Evolutionary conservation across 2,329 filamentous ascomycete species (phyloP).

Genomic region (Penicillium sp.): DNA sequence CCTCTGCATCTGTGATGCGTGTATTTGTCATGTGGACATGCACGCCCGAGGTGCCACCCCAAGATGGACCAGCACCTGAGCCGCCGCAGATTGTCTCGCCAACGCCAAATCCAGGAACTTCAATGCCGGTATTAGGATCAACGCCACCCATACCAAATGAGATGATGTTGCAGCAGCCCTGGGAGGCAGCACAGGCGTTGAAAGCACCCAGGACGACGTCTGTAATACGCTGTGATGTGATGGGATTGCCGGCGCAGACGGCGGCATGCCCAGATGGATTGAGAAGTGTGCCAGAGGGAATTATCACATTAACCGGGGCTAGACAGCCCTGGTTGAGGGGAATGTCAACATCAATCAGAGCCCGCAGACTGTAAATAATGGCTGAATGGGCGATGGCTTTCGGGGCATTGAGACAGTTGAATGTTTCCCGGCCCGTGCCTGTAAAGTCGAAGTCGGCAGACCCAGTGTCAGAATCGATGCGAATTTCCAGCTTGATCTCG

Average conservation of each 20-base stretch:
- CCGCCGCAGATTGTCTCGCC: slow-evolving; percentile 76
- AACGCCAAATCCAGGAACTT: slow-evolving; percentile 53
- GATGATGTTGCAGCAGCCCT: slow-evolving; percentile 69
- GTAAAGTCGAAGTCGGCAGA: slow-evolving; percentile 64
- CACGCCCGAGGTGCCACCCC: slow-evolving; percentile 64
- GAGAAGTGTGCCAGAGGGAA: slow-evolving; percentile 56
- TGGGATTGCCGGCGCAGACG: slow-evolving; percentile 67
- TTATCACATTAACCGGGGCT: slow-evolving; percentile 59
- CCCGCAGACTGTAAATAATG: slow-evolving; percentile 50
- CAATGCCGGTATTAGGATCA: slow-evolving; percentile 10
- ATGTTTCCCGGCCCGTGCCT: slow-evolving; percentile 57
- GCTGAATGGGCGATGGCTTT: slow-evolving; percentile 62
- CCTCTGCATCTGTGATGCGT: slow-evolving; percentile 68
- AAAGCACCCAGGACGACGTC: slow-evolving; percentile 70
- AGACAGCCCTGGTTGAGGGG: slow-evolving; percentile 74
- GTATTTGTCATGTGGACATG: slow-evolving; percentile 81
- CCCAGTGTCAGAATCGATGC: slow-evolving; percentile 64
- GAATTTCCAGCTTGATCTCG: slow-evolving; percentile 61
- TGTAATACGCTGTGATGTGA: slow-evolving; percentile 65
- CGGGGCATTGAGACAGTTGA: slow-evolving; percentile 65
- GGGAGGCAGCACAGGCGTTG: slow-evolving; percentile 61
- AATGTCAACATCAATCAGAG: slow-evolving; percentile 66
- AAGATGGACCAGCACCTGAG: slow-evolving; percentile 60
- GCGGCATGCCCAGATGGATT: slow-evolving; percentile 62
- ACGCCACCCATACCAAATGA: slow-evolving; percentile 11